These are phyloP conservation scores for Exsudoporus frostii DNA, from an alignment of 768 basidiomycete genomes.

Conservation along the genomic window DNA sequence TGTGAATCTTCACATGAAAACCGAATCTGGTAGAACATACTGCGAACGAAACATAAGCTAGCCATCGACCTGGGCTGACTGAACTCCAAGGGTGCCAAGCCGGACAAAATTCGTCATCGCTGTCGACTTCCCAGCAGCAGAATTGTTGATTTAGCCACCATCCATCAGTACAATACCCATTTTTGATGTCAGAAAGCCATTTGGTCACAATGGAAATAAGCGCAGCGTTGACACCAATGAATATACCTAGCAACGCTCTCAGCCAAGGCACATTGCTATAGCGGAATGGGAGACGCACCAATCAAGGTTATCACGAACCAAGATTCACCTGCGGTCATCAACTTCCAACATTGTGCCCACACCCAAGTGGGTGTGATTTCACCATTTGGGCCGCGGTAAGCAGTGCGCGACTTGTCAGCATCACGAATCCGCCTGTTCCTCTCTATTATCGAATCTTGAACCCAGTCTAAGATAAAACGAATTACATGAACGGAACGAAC, in stretches of 20 bases:
- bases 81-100: slow-evolving; percentile 93
- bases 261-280: neutral
- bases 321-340: slow-evolving; percentile 72
- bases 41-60: slow-evolving; percentile 85
- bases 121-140: slow-evolving; percentile 96
- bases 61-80: slow-evolving; percentile 68
- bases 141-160: slow-evolving; percentile 99
- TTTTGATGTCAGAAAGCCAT: slow-evolving; percentile 97
- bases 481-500: slow-evolving; percentile 14
- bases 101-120: slow-evolving; percentile 76
- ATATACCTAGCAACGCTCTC: slow-evolving; percentile 55
- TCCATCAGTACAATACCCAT: slow-evolving; percentile 93
- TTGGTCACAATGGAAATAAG: slow-evolving; percentile 92
- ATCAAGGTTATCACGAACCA: slow-evolving; percentile 92
- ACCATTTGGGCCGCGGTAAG: slow-evolving; percentile 48
- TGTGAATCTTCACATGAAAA: slow-evolving; percentile 2
- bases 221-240: slow-evolving; percentile 92
- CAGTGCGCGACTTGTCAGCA: slow-evolving; percentile 38
- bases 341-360: slow-evolving; percentile 57
- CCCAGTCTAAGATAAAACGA: slow-evolving; percentile 69
- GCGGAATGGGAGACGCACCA: slow-evolving; percentile 53
- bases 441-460: slow-evolving; percentile 91
- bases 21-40: slow-evolving; percentile 45
- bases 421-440: slow-evolving; percentile 72
- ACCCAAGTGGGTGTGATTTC: slow-evolving; percentile 54